Evolutionary conservation across 495 filamentous ascomycete genomes (phyloP).

Genomic region (Xylaria scruposa): DNA sequence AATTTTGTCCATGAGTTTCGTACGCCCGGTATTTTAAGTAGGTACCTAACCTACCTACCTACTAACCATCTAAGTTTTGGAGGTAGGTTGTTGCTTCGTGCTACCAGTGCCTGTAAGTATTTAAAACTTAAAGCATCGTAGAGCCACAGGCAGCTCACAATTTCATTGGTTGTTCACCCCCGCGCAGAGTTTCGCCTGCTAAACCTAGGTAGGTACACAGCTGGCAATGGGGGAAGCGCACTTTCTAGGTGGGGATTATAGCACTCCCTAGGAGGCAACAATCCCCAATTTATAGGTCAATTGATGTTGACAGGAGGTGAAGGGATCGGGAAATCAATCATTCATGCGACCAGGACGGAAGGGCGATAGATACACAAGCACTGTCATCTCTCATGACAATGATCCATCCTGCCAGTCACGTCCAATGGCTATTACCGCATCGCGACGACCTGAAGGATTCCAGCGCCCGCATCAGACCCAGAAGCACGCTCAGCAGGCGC

Average conservation of each 20-base stretch:
- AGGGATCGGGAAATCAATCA: conserved; percentile 22
- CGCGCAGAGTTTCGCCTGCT: neutral
- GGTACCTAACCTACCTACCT: no score
- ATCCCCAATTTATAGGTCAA: conserved; percentile 26
- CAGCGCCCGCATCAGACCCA: conserved; percentile 32
- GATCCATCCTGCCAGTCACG: conserved; percentile 33
- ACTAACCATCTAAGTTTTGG: no score
- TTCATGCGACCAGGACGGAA: conserved; percentile 21
- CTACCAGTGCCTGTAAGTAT: no score
- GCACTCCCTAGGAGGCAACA: conserved; percentile 6
- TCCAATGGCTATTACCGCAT: conserved; percentile 44
- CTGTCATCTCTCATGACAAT: conserved; percentile 36
- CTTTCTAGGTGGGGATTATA: conserved; percentile 1
- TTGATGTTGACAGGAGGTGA: conserved; percentile 21
- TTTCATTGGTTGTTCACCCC: conserved; percentile 8
- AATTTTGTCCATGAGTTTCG: neutral
- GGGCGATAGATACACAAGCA: neutral
- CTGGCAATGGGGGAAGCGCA: neutral
- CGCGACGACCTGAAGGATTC: conserved; percentile 47
- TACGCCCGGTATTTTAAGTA: no score
- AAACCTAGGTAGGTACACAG: neutral
- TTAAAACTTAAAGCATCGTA: neutral
- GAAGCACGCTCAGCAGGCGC: conserved; percentile 3
- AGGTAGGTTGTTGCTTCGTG: neutral
- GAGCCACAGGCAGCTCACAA: neutral